Evolutionary conservation across 148 eudicot genomes (phyloP), one percentile per base, ranked within the genome.

Genomic region (Rhododendron mucronatum): DNA sequence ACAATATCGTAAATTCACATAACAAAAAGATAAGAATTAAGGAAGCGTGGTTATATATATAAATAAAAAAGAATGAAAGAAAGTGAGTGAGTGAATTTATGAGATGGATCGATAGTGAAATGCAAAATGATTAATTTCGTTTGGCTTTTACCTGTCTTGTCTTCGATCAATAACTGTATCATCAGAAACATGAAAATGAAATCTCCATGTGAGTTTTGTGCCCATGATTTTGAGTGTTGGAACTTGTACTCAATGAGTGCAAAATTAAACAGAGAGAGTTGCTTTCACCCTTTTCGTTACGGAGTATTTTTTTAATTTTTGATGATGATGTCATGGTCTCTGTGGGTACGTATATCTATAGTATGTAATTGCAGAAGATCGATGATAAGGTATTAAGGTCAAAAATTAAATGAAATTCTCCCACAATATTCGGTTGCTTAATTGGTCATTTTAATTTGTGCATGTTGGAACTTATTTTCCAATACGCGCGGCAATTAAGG

Each of bases 151-250:
- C 45, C 45, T 41, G 45, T 41, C 45, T 41, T 41, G 45, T 41
- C 45, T 41, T 41, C 44, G 44, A 41, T 41, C 1, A 18, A 55
- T 55, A 10, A 10, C 37, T 13, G 37, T 41, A 69, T 28, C 11
- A 69, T 28, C 11, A 59, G 26, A 63, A 63, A 63, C 35, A 3
- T 28, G 75, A 71, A 71, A 71, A 71, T 30, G 76, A 71, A 30
- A 30, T 33, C 39, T 13, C 39, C 39, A 30, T 3, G 21, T 71
- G 76, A 39, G 47, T 75, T 75, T 75, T 39, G n/a, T 39, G 79
- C 79, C 47, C 47, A 75, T 75, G 79, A 75, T 75, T 75, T 37
- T 18, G 76, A 75, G 79, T 75, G 47, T 75, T 75, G 79, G 79
- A 75, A 75, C 79, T 75, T 75, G 79, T 75, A 75, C 5, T 48